phyloP scores from a whole-genome alignment of 768 basidiomycete genomes.

The Lentinula sp. region DNA sequence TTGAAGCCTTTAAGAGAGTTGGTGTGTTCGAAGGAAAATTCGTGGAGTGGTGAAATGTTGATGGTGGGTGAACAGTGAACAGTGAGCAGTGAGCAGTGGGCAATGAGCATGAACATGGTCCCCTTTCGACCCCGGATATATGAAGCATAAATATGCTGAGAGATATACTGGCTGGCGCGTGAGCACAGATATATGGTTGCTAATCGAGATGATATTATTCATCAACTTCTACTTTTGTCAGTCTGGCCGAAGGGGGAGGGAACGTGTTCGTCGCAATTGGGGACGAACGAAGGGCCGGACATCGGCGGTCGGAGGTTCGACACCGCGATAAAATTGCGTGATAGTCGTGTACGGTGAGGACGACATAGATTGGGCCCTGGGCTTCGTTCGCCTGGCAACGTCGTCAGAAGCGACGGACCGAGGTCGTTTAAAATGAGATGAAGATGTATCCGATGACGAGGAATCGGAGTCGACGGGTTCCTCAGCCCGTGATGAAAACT shows the following conservation, averaged over 20 bases:
- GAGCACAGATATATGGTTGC: neutral
- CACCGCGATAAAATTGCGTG: neutral
- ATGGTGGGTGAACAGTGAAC: neutral
- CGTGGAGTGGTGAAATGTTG: neutral
- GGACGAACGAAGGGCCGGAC: neutral
- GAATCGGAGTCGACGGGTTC: neutral
- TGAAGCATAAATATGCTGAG: slow-evolving; percentile 4
- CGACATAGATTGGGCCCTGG: slow-evolving; percentile 5
- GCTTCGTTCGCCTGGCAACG: slow-evolving; percentile 20
- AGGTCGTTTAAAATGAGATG: slow-evolving; percentile 28
- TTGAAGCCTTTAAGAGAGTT: neutral
- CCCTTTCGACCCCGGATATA: neutral
- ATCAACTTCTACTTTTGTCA: neutral
- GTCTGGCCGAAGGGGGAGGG: slow-evolving; percentile 3
- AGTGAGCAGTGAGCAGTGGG: neutral
- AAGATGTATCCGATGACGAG: neutral
- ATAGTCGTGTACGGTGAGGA: neutral
- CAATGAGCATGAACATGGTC: neutral
- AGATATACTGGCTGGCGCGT: neutral
- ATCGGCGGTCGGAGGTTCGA: neutral
- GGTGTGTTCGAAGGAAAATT: neutral
- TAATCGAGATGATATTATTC: neutral
- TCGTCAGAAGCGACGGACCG: slow-evolving; percentile 31
- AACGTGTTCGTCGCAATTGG: slow-evolving; percentile 3
- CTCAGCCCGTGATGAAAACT: slow-evolving; percentile 1